phyloP scores from a whole-genome alignment of 106 monocot genomes.

The Triglochin maritima region DNA sequence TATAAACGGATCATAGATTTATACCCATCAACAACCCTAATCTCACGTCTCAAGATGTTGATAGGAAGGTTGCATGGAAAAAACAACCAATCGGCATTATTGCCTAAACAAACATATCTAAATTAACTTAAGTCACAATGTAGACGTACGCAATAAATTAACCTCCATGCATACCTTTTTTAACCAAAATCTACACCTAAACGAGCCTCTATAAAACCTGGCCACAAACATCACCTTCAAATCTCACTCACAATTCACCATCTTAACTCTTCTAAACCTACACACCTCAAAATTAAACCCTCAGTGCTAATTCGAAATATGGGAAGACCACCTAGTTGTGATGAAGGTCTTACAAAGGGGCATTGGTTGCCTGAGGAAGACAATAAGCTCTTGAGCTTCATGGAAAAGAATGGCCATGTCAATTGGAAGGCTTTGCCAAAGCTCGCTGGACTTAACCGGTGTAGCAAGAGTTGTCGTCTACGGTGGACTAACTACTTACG shows the following conservation, averaged over 20 bases:
- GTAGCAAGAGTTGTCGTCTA: conserved; percentile 33
- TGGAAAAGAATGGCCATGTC: conserved; percentile 35
- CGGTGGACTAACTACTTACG: conserved; percentile 6
- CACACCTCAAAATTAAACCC: neutral
- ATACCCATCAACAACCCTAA: too few species aligned
- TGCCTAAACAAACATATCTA: too few species aligned
- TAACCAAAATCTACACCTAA: too few species aligned
- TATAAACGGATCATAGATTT: too few species aligned
- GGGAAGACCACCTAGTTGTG: conserved; percentile 71
- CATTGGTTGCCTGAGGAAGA: conserved; percentile 39
- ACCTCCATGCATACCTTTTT: too few species aligned
- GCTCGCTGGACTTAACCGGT: conserved; percentile 25
- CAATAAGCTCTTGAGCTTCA: conserved; percentile 32
- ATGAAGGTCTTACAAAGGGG: conserved; percentile 76
- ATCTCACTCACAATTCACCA: neutral
- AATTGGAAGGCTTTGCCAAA: conserved; percentile 46
- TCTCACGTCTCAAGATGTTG: too few species aligned
- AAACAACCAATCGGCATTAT: too few species aligned
- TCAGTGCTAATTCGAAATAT: conserved; percentile 1
- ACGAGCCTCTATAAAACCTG: too few species aligned
- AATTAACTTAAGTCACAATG: too few species aligned
- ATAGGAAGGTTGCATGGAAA: too few species aligned
- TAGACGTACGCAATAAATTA: too few species aligned
- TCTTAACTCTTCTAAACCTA: neutral
- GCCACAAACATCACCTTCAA: too few species aligned